Evolutionary conservation across 2,329 filamentous ascomycete genomes (phyloP).

Genomic region (Colletotrichum cuscutae): DNA sequence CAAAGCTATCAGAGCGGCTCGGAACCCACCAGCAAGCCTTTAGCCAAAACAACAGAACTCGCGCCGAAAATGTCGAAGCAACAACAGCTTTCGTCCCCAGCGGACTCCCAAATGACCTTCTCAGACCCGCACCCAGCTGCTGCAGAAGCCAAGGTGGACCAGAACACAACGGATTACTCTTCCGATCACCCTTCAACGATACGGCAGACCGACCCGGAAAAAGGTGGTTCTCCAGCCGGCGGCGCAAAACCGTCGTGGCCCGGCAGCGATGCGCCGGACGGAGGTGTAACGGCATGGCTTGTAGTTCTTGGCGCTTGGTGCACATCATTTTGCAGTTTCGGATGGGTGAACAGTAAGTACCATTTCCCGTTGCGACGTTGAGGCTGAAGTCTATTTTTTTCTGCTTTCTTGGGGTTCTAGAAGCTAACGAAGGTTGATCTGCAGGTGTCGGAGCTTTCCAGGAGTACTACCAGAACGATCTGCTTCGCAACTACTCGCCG

Average conservation of each 20-base stretch:
- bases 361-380: not conserved
- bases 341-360: slow-evolving; percentile 47
- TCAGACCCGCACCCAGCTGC: slow-evolving; percentile 5
- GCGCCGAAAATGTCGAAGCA: slow-evolving; percentile 7
- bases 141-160: slow-evolving; percentile 7
- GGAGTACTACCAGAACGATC: slow-evolving; percentile 64
- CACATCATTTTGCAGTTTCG: slow-evolving; percentile 52
- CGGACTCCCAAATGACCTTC: slow-evolving; percentile 22
- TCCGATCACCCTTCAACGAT: slow-evolving; percentile 13
- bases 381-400: slow-evolving; percentile 1
- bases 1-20: not conserved
- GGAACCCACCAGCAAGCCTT: not conserved
- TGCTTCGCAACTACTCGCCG: slow-evolving; percentile 58
- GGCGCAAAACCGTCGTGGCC: not conserved
- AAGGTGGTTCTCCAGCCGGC: not conserved
- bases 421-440: slow-evolving; percentile 2
- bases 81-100: slow-evolving; percentile 2
- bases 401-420: not conserved
- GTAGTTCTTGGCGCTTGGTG: slow-evolving; percentile 53
- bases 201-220: slow-evolving; percentile 16
- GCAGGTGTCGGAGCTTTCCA: slow-evolving; percentile 64
- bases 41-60: not conserved
- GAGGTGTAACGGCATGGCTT: slow-evolving; percentile 48
- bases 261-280: slow-evolving; percentile 40
- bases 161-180: slow-evolving; percentile 14